A percentile compares a stretch with the other conserved stretches of the same genome.
Evolutionary conservation across 164 flowering plant genomes (phyloP).

Genomic region (Macadamia integrifolia): DNA sequence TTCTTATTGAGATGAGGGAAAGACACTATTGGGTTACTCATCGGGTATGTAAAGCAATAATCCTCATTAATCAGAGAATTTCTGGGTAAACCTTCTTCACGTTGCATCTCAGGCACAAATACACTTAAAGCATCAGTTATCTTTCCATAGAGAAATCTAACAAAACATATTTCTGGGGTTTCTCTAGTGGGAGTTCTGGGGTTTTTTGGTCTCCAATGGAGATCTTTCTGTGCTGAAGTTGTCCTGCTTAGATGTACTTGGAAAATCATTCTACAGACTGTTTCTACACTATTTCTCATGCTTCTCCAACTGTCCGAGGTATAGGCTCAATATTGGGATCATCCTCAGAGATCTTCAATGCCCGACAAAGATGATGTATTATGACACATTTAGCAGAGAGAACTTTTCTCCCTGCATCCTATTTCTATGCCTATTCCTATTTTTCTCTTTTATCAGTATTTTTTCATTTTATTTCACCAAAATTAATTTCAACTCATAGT

Average conservation of each 20-base stretch:
- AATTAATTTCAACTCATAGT: too few relatives aligned
- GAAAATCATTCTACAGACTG: too few relatives aligned
- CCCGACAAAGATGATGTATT: neutral
- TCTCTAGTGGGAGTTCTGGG: neutral
- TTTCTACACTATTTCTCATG: neutral
- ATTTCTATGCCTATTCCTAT: too few relatives aligned
- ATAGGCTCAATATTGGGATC: neutral
- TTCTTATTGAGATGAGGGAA: constrained; percentile 71
- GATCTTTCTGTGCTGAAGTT: neutral
- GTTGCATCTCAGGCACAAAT: neutral
- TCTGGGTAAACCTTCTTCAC: neutral
- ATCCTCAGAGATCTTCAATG: neutral
- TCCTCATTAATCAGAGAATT: constrained; percentile 8
- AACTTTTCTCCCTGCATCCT: neutral
- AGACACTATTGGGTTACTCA: constrained; percentile 67
- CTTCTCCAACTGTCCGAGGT: neutral
- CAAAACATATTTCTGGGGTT: neutral
- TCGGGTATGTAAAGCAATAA: constrained; percentile 32
- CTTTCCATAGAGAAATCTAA: neutral
- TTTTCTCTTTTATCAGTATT: too few relatives aligned
- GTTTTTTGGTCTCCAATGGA: neutral
- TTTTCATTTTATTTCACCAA: too few relatives aligned
- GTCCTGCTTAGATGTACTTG: neutral
- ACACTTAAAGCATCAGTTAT: neutral
- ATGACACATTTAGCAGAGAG: neutral